Evolutionary conservation across 2,329 filamentous ascomycete species (phyloP).

Genomic region (Paramyrothecium sp.): DNA sequence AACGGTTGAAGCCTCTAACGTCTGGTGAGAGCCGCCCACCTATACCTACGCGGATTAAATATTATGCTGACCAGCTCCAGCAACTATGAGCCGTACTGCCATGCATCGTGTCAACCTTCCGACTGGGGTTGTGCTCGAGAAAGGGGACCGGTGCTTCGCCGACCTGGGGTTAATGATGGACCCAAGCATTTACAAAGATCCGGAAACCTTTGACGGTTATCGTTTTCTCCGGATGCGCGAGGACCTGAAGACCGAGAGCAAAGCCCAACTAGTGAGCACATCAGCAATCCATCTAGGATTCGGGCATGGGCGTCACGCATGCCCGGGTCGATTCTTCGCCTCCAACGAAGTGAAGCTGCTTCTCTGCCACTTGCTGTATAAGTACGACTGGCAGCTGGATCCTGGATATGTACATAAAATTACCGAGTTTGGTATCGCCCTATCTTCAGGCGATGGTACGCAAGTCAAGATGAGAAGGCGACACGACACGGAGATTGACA

Average conservation of each 20-base stretch:
- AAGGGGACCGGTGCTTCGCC: constrained; percentile 15
- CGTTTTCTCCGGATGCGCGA: constrained; percentile 26
- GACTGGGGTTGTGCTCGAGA: constrained; percentile 18
- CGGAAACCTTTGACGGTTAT: constrained; percentile 21
- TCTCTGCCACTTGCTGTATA: constrained; percentile 24
- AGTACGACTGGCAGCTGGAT: constrained; percentile 21
- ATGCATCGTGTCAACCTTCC: constrained; percentile 3
- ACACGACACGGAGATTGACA: no score
- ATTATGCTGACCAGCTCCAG: not conserved
- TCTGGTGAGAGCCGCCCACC: not conserved
- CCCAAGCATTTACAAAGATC: constrained; percentile 18
- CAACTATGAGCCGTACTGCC: constrained; percentile 4
- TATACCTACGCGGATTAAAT: no score
- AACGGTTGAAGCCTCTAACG: constrained; percentile 1
- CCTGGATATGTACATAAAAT: not conserved
- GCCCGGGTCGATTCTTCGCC: constrained; percentile 41
- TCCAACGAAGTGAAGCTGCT: constrained; percentile 36
- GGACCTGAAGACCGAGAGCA: constrained; percentile 16
- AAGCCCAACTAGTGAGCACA: constrained; percentile 31
- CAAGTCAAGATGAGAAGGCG: no score
- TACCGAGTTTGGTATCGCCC: no score
- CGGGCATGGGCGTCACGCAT: constrained; percentile 39
- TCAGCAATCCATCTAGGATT: constrained; percentile 30
- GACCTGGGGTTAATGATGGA: constrained; percentile 16
- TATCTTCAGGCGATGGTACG: no score